Base-by-base conservation (phyloP, 2,329 filamentous ascomycete genomes). In the Trichoderma koningii region DNA sequence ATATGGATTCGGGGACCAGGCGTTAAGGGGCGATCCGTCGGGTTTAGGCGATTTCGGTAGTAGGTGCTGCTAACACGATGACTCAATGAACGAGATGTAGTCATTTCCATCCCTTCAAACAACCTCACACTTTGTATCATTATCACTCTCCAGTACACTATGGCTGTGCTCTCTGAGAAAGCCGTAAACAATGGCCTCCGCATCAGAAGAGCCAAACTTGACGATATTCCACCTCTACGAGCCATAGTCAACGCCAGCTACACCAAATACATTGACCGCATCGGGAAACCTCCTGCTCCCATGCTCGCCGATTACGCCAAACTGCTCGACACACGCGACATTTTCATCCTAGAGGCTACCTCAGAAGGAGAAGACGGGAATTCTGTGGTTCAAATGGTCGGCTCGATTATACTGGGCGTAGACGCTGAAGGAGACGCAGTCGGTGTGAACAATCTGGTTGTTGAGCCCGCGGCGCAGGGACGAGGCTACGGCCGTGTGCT, bases 281-380 rank as follows among this genome's bases (percentile, higher is more conserved):
- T 77, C 56, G 75, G 75, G 5, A 74, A 72, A 50, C 69, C 70
- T 0, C 77, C 77, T 0, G 76, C 75, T 0, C 76, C 76, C 1
- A 78, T 79, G 77, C 70, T 66, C 1, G 67, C 70, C n/a, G 70
- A 79, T 65, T 78, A 77, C 50, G 3, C 26, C 6, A 28, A 68
- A 3, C 67, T 78, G 14, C 65, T 79, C 4, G n/a, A 67, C 6
- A 69, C 65, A 0, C 64, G 67, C n/a, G 64, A 71, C 9, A 68
- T 76, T 2, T 74, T 41, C 7, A n/a, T 60, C 12, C 23, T 60
- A 14, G 56, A 60, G 28, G 6, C 34, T 12, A 17, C 38, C 15
- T 4, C 12, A 38, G 1, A 14, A 4, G 34, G 14, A 3, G 34
- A 14, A 14, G 10, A 14, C 1, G 23, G 41, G 6, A 21, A 30